Conservation (phyloP, 139 green algal species). For the Pleodorina starrii region DNA sequence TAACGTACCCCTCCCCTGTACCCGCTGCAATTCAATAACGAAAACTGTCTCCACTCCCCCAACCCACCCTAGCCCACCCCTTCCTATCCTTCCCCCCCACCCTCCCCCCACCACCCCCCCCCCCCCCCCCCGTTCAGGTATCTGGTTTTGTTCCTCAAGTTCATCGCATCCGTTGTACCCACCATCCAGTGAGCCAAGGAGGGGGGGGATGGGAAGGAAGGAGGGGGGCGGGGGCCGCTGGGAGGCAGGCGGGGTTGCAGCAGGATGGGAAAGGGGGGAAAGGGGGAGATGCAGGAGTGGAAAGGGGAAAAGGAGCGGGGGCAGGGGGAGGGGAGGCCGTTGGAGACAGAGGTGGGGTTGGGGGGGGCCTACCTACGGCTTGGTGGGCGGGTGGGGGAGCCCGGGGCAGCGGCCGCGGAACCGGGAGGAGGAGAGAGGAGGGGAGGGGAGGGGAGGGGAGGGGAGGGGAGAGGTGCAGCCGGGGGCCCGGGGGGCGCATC, state of each 20-base stretch:
- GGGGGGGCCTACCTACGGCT: no score
- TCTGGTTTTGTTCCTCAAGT: conserved; percentile 96
- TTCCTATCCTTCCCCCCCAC: not conserved
- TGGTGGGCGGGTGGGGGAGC: no score
- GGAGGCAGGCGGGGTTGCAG: not conserved
- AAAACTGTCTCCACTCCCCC: no score
- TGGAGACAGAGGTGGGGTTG: no score
- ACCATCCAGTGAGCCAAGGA: conserved; percentile 86
- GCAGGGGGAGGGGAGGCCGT: not conserved
- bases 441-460: no score
- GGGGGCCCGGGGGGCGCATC: no score
- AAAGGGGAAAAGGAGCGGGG: not conserved
- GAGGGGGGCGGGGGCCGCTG: not conserved
- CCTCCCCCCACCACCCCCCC: not conserved
- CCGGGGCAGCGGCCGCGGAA: no score
- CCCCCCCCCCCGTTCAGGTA: conserved; percentile 74
- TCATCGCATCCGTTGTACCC: conserved; percentile 94
- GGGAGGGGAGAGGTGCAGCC: no score
- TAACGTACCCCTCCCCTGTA: no score
- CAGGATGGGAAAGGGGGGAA: not conserved
- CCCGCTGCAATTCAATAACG: no score
- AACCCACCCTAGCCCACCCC: not conserved
- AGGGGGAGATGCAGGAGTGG: not conserved
- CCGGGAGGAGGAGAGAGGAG: no score
- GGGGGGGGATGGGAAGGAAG: no score